Conservation (phyloP, 768 basidiomycete genomes). For the Mycena rosella region DNA sequence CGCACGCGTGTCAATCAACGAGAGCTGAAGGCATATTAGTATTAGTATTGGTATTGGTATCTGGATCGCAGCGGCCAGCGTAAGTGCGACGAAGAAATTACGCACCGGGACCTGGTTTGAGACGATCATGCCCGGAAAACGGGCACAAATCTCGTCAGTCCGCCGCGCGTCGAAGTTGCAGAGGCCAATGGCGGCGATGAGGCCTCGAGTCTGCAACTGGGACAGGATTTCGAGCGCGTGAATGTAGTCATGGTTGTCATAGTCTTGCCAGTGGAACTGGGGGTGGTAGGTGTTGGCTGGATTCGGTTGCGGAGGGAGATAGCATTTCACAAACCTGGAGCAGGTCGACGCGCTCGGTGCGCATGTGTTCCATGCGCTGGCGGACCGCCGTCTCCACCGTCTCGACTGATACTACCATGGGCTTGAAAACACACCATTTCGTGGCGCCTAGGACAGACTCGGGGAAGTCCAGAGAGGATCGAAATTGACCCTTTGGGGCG, state of each 20-base stretch:
- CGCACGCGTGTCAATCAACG: conserved; percentile 83
- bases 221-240: conserved; percentile 63
- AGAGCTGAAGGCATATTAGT: conserved; percentile 65
- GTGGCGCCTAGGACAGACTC: conserved; percentile 76
- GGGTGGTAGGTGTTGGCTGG: not conserved
- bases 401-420: conserved; percentile 61
- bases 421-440: conserved; percentile 88
- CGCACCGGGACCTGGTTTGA: conserved; percentile 88
- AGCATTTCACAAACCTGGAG: conserved; percentile 65
- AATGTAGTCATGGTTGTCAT: conserved; percentile 59
- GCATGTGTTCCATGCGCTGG: conserved; percentile 81
- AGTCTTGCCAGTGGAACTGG: conserved; percentile 89
- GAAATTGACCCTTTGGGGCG: conserved; percentile 74
- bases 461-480: conserved; percentile 55
- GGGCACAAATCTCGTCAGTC: conserved; percentile 85
- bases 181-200: conserved; percentile 76
- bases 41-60: conserved; percentile 19
- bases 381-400: conserved; percentile 73
- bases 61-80: conserved; percentile 6
- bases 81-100: conserved; percentile 25
- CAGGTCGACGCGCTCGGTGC: conserved; percentile 69
- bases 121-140: conserved; percentile 75
- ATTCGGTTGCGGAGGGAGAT: conserved; percentile 13
- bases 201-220: conserved; percentile 69
- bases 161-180: conserved; percentile 85